Base-by-base conservation (phyloP, 2,329 filamentous ascomycete genomes). In the Colletotrichum karsti region DNA sequence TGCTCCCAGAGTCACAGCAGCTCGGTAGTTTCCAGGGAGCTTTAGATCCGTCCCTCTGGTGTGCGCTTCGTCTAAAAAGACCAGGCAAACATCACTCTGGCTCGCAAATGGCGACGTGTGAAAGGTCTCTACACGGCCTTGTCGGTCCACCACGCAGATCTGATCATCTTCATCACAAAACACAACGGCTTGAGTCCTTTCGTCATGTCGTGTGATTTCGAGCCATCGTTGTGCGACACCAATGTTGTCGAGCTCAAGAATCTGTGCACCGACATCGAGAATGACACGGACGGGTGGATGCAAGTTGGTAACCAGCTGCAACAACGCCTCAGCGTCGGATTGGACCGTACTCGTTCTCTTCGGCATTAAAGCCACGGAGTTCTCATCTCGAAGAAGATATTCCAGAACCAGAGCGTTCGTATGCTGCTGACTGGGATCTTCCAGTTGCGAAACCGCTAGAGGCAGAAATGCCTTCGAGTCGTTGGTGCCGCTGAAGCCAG, bases 1-100 rank as follows among this genome's bases (percentile, higher is more conserved):
- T 0, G 89, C 82, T 0, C 92, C 91, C 0, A 95, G 75, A 0
- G 91, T 94, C 0, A 94, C 88, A 0, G 88, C 89, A 0, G 91
- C 92, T 0, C 88, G 81, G 70, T 90, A 91, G 12, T 84, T 5
- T 0, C 63, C 63, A 0, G 91, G 92, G 0, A 93, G 76, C 35
- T 85, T 87, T 1, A 94, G 73, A 69, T 95, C 92, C 0, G 86
- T 93, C 0, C 92, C 92, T 67, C 92, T 77, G 0, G 91, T 93
- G 69, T 94, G 91, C 0, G 87, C 85, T 64, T 94, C 88, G 55
- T 94, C 92, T 0, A 95, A 80, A 60, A 90, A 94, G 0, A 94
- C 82, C 0, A 93, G 75, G 61, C 91, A 94, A 0, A 71, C 71
- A 5, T 88, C 87, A 0, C 91, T 76, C 6, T 89, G 84, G 0